phyloP scores from a whole-genome alignment of 2,329 filamentous ascomycete species.

The Epichloe bromicola region DNA sequence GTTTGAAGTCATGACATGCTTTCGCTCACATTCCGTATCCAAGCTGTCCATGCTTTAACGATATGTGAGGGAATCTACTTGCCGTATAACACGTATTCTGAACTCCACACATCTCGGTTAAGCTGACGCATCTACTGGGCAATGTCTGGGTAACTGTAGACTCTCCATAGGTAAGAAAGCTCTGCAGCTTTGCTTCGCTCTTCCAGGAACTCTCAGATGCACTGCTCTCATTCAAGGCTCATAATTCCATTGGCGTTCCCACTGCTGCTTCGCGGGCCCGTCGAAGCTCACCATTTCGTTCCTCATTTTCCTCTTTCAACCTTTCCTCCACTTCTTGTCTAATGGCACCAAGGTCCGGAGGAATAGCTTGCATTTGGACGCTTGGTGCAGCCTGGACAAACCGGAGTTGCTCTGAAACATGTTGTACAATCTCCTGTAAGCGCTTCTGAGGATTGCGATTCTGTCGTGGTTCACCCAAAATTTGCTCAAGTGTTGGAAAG shows the following conservation, averaged over 20 bases:
- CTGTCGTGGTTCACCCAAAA: conserved; percentile 51
- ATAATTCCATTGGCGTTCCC: conserved; percentile 43
- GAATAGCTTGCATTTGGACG: conserved; percentile 71
- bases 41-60: too few species aligned
- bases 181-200: too few species aligned
- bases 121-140: too few species aligned
- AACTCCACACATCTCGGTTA: too few species aligned
- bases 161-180: too few species aligned
- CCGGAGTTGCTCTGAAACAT: conserved; percentile 72
- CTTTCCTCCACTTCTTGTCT: conserved; percentile 56
- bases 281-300: conserved; percentile 40
- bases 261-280: conserved; percentile 43
- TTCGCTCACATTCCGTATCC: too few species aligned
- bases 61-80: too few species aligned
- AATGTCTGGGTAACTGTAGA: too few species aligned
- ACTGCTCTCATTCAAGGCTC: background rate
- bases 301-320: conserved; percentile 51
- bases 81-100: too few species aligned
- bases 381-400: conserved; percentile 79
- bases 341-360: conserved; percentile 58
- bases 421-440: conserved; percentile 60
- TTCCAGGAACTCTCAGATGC: too few species aligned
- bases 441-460: conserved; percentile 73
- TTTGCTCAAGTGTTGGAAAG: conserved; percentile 72
- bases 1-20: too few species aligned